Evolutionary conservation across 768 basidiomycete genomes (phyloP), one percentile per base, ranked within the genome.

Genomic region (Tulasnella sp.): DNA sequence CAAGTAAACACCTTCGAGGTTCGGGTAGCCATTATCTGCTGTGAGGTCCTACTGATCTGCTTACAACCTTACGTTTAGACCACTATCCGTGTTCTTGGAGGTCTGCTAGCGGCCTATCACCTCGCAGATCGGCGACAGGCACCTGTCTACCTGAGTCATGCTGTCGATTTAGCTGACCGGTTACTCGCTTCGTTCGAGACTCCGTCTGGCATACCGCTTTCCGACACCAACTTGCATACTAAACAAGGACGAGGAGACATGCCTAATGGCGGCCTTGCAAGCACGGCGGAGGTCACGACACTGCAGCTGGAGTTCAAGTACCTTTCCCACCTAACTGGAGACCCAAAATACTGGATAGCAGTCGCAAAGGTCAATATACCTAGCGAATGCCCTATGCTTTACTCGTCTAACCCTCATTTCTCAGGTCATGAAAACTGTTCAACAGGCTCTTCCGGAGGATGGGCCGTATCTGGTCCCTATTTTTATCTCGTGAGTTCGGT

Each of bases 1-100:
- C 86, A 89, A 42, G 94, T 94, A 85, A 98, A 92, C 85, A 96
- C 95, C 0, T 99, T 99, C 83, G 97, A 98, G 89, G 96, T 95
- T 81, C 64, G 91, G 81, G 12, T n/a, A 14, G 28, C 48, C 40
- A n/a, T 20, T 72, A 11, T 44, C 24, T 8, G 20, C 60, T 24
- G 20, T 7, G 34, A 58, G 24, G 4, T 24, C 72, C 0, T 12
- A 28, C 78, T 41, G 16, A 20, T 41, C 8, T 37, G 16, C 31
- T n/a, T 20, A 24, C 7, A 22, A 46, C 42, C 82, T 31, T 79
- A 79, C 20, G 72, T 74, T 18, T 82, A 97, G 95, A 96, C 94
- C 1, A 98, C 96, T 0, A 98, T 98, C 77, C 92, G 97, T 34
- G 90, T 97, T 0, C 88, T 99, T 3, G 97, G 97, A 12, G 97